Conservation (phyloP, 192 early-diverging fungal species). For the Entomortierella beljakovae region DNA sequence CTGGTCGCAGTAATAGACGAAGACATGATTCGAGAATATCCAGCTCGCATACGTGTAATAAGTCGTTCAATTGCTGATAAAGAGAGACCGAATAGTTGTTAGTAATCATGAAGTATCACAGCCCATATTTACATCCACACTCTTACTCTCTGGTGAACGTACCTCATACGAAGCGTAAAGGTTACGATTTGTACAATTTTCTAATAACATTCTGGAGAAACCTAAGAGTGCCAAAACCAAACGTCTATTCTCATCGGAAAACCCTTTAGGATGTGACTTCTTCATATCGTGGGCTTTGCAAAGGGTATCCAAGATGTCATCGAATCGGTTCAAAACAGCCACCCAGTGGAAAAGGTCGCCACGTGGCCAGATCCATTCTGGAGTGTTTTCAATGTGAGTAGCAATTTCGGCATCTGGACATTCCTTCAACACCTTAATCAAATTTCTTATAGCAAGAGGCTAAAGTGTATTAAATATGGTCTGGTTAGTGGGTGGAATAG, state of each 20-base stretch:
- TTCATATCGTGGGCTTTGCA: slow-evolving; percentile 74
- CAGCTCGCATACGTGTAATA: slow-evolving; percentile 82
- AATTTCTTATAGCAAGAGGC: slow-evolving; percentile 63
- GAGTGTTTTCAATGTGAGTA: slow-evolving; percentile 55
- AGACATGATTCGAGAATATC: slow-evolving; percentile 84
- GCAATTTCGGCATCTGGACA: slow-evolving; percentile 69
- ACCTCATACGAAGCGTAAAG: slow-evolving; percentile 94
- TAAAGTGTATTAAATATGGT: slow-evolving; percentile 22
- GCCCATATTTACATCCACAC: too few relatives aligned
- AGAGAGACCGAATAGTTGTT: too few relatives aligned
- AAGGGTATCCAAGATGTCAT: slow-evolving; percentile 76
- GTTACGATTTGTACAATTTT: slow-evolving; percentile 95
- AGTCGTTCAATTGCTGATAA: slow-evolving; percentile 78
- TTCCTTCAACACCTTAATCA: slow-evolving; percentile 62
- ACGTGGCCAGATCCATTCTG: slow-evolving; percentile 84
- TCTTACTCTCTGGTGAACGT: too few relatives aligned
- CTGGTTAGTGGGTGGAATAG: slow-evolving; percentile 16
- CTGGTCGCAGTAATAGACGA: slow-evolving; percentile 85
- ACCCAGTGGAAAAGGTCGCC: slow-evolving; percentile 98
- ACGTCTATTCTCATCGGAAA: slow-evolving; percentile 64
- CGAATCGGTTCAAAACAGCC: slow-evolving; percentile 92
- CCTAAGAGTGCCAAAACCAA: slow-evolving; percentile 75
- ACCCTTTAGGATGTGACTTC: slow-evolving; percentile 69
- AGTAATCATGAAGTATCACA: too few relatives aligned
- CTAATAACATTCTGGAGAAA: slow-evolving; percentile 86